These are phyloP conservation scores for Neonectria ditissima DNA, from an alignment of 2,329 filamentous ascomycete genomes.

Conservation along the genomic window DNA sequence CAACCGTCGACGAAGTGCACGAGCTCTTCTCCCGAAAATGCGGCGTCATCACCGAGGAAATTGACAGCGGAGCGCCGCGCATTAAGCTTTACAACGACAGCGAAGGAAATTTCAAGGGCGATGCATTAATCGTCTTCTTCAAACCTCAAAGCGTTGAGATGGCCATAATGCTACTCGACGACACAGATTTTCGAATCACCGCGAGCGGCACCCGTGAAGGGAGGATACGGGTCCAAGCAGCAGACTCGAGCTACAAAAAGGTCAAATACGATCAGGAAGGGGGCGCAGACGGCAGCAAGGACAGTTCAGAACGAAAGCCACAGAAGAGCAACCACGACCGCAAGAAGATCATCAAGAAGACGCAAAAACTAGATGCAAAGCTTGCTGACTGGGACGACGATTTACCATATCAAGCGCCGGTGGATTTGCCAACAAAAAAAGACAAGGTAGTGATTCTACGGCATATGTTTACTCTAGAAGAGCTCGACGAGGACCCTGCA, in stretches of 20 bases:
- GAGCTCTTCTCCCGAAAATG: constrained; percentile 85
- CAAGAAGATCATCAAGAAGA: constrained; percentile 90
- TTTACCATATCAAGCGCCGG: constrained; percentile 65
- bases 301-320: constrained; percentile 53
- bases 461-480: constrained; percentile 90
- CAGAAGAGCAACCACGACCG: constrained; percentile 75
- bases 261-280: constrained; percentile 72
- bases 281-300: constrained; percentile 34
- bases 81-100: constrained; percentile 94
- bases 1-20: constrained; percentile 82
- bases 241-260: constrained; percentile 93
- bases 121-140: constrained; percentile 94
- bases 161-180: constrained; percentile 84
- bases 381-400: constrained; percentile 97
- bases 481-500: constrained; percentile 86
- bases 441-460: constrained; percentile 89
- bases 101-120: constrained; percentile 88
- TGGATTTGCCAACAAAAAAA: constrained; percentile 64
- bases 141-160: constrained; percentile 92
- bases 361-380: constrained; percentile 90
- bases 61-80: constrained; percentile 86
- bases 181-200: constrained; percentile 80
- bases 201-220: constrained; percentile 65
- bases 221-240: constrained; percentile 83
- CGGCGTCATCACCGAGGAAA: constrained; percentile 93